Base-by-base conservation (phyloP, 257 asterid genomes). In the Lavandula angustifolia region DNA sequence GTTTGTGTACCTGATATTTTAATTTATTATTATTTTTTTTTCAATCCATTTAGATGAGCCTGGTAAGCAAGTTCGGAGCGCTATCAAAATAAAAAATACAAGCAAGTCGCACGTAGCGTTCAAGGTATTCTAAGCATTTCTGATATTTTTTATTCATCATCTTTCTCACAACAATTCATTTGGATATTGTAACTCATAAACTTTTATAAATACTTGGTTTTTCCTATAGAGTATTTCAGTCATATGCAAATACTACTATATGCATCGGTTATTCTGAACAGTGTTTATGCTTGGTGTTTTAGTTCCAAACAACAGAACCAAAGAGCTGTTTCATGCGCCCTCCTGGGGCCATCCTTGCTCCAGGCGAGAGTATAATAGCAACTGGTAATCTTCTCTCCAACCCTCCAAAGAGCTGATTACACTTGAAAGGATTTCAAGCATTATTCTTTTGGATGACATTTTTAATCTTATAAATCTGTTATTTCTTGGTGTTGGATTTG, bases 251-350 rank as follows among this genome's bases (percentile, higher is more conserved):
- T 31, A 50, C 34, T 18, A 17, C n/a, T 57, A 49, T 41, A 38
- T 54, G 29, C 34, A 9, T 22, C 14, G 4, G 46, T 60, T 48
- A 33, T 37, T 59, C 79, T 70, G 64, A 55, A 29, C 64, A 65
- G 18, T 77, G 62, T 64, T 71, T 67, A 44, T 67, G 22, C 53
- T 22, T 72, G 62, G 49, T 81, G 58, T 66, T 62, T 41, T 58
- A 87, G 96, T 94, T 94, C 77, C 99, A 90, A 94, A 94, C 97
- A 54, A 90, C 96, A 67, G 90, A 87, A 59, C 99, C 99, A 29
- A 94, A 90, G 73, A 90, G 97, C 68, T 94, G 97, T 83, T 94
- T 87, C 80, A 87, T 94, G 97, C 96, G 95, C 57, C 96, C 99
- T 74, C 97, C 97, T 48, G 96, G 96, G 6, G 94, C 94, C 70